Conservation (phyloP, 441 rosid genomes). For the Hura crepitans region DNA sequence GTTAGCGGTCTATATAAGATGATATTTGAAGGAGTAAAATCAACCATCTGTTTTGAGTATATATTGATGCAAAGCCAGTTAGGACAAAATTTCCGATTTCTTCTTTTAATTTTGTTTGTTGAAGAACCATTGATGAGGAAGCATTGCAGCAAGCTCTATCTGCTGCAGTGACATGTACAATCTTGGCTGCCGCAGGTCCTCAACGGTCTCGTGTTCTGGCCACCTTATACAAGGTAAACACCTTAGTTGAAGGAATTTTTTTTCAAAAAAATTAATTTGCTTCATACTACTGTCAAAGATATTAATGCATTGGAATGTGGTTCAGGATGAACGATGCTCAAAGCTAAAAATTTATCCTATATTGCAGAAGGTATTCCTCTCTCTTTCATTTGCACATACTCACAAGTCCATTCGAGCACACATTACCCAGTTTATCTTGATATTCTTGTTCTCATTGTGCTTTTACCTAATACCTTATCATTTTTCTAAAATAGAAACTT, state of each 20-base stretch:
- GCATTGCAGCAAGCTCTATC: constrained; percentile 87
- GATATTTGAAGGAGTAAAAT: too few species aligned
- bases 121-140: constrained; percentile 90
- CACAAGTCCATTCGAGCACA: not conserved
- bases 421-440: not conserved
- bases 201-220: constrained; percentile 99
- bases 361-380: constrained; percentile 71
- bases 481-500: not conserved
- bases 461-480: not conserved
- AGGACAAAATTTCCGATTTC: not conserved
- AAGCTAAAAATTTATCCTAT: constrained; percentile 91
- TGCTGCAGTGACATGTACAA: constrained; percentile 97
- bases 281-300: constrained; percentile 14
- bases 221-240: constrained; percentile 77
- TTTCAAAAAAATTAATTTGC: constrained; percentile 11
- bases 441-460: constrained; percentile 1
- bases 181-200: constrained; percentile 98
- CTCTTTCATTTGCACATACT: not conserved
- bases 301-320: constrained; percentile 27
- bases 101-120: constrained; percentile 11
- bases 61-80: not conserved
- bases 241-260: constrained; percentile 5
- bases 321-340: constrained; percentile 95
- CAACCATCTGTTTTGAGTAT: too few species aligned
- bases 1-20: not conserved